Conservation (phyloP, 352 stramenopile genomes). For the Phytophthora fragariae region DNA sequence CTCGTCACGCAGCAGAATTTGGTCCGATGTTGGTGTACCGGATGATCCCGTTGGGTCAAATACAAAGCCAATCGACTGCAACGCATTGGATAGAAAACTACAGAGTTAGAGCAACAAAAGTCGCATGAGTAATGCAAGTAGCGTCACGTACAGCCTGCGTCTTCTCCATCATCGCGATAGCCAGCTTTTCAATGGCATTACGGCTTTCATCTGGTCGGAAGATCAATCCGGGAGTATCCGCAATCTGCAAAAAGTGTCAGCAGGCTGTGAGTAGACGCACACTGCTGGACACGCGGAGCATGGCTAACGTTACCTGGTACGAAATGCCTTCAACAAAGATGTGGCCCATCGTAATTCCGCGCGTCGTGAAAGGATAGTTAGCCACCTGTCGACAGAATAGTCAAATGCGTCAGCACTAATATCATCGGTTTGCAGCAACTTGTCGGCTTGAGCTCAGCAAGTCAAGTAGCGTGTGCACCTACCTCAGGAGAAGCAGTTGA, state of each 20-base stretch:
- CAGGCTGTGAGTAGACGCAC: slow-evolving; percentile 6
- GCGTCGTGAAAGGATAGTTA: slow-evolving; percentile 90
- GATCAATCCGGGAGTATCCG: slow-evolving; percentile 79
- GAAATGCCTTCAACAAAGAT: slow-evolving; percentile 86
- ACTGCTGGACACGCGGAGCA: background rate
- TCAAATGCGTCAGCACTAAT: slow-evolving; percentile 8
- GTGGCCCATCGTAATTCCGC: slow-evolving; percentile 89
- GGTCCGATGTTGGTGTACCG: slow-evolving; percentile 67
- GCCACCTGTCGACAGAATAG: slow-evolving; percentile 58
- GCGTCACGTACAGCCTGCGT: slow-evolving; percentile 60
- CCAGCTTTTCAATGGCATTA: slow-evolving; percentile 80
- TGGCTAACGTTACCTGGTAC: slow-evolving; percentile 61
- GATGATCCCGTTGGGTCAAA: slow-evolving; percentile 80
- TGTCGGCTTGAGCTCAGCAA: background rate
- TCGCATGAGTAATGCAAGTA: background rate
- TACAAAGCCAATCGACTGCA: slow-evolving; percentile 85
- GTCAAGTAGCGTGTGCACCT: background rate
- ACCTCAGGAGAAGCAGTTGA: slow-evolving; percentile 87
- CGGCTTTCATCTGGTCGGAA: slow-evolving; percentile 67
- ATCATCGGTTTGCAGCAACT: background rate
- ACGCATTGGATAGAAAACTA: slow-evolving; percentile 5
- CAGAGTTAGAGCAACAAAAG: slow-evolving; percentile 12
- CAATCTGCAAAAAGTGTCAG: slow-evolving; percentile 64
- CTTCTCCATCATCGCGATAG: slow-evolving; percentile 80
- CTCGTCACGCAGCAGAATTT: slow-evolving; percentile 79